Evolutionary conservation across 441 rosid species (phyloP), one percentile per base, ranked within the genome.

Genomic region (Jatropha podagrica): DNA sequence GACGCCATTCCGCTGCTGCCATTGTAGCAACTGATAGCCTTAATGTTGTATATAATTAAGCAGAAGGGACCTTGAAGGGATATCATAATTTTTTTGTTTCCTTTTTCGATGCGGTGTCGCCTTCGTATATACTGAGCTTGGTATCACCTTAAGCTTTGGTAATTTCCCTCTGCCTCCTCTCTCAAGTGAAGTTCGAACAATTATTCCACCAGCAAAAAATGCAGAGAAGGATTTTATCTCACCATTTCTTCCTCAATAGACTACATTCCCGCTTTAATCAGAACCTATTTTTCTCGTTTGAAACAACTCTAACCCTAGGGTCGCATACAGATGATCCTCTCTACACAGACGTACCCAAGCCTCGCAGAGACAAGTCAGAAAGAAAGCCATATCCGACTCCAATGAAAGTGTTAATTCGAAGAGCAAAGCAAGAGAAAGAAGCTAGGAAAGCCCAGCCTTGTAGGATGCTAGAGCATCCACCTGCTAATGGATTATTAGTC

Each of bases 351-450:
- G 69, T 91, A 68, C 97, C 97, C 15, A 89, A 88, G 79, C 94
- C 90, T 10, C 87, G 82, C 38, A 70, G 83, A 77, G 89, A 89
- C 73, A 92, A 89, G 81, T 88, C 95, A 7, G 83, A 89, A 88
- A 90, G 98, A 80, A 94, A 92, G 77, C 95, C 95, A 2, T 91
- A 86, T 56, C 86, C 81, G 26, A 94, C 95, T 14, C 97, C 97
- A 11, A 85, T 94, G 88, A 91, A 84, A 72, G 81, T 80, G 23
- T 63, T 94, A 80, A 92, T 94, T 66, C 83, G 75, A 13, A 88
- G 88, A 59, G 94, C 94, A 12, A 92, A 88, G 81, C 83, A 81
- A 74, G 94, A 91, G 83, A 89, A 77, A 76, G 87, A 85, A 67
- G 83, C 91, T 11, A 83, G 97, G 60, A 89, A 87, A 74, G 65